Evolutionary conservation across 768 basidiomycete species (phyloP).

Genomic region (Austroboletus eburneus): DNA sequence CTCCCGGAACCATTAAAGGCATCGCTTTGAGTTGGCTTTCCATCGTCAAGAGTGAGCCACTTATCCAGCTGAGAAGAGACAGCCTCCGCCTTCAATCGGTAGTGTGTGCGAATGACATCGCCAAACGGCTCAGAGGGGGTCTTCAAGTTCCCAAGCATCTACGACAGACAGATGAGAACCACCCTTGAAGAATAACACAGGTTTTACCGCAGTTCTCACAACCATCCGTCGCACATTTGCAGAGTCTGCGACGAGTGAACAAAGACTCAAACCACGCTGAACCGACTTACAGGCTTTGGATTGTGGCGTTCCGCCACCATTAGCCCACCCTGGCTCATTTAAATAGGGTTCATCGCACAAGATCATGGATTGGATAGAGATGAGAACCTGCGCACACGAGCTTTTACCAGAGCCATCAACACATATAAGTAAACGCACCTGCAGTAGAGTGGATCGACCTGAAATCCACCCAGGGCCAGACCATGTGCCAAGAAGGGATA

Average conservation of each 20-base stretch:
- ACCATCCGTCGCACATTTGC: slow-evolving; percentile 93
- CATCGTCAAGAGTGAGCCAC: slow-evolving; percentile 78
- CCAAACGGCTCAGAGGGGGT: slow-evolving; percentile 81
- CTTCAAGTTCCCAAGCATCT: slow-evolving; percentile 86
- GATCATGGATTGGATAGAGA: slow-evolving; percentile 97
- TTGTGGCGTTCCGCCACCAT: slow-evolving; percentile 63
- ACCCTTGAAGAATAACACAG: not conserved
- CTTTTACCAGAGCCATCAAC: not conserved
- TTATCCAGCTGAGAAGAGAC: slow-evolving; percentile 71
- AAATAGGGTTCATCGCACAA: slow-evolving; percentile 89
- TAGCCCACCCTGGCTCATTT: slow-evolving; percentile 89
- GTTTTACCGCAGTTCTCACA: slow-evolving; percentile 73
- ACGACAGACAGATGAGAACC: slow-evolving; percentile 10
- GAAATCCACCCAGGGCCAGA: slow-evolving; percentile 89
- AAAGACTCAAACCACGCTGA: not conserved
- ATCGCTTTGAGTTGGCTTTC: slow-evolving; percentile 50
- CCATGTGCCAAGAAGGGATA: slow-evolving; percentile 92
- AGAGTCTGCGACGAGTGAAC: slow-evolving; percentile 53
- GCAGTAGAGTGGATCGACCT: slow-evolving; percentile 85
- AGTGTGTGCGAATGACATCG: slow-evolving; percentile 88
- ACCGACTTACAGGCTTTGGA: slow-evolving; percentile 67
- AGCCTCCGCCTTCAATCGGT: slow-evolving; percentile 73
- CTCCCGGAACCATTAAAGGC: slow-evolving; percentile 43
- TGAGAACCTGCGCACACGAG: slow-evolving; percentile 51
- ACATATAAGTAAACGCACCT: slow-evolving; percentile 42